phyloP scores from a whole-genome alignment of 2,329 filamentous ascomycete genomes.

The Exophiala sp. region DNA sequence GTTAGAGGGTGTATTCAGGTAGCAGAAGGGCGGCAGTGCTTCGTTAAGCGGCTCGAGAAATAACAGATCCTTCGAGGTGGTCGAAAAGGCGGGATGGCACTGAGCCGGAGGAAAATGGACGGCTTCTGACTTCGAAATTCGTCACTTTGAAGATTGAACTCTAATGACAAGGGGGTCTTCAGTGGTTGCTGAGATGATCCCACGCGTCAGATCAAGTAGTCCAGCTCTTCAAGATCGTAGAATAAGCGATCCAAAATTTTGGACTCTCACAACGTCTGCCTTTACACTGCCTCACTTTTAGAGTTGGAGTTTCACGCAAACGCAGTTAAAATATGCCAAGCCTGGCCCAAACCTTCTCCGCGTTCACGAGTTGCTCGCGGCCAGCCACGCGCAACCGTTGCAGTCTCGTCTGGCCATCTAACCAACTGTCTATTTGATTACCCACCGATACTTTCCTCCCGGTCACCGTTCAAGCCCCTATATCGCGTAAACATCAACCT shows the following conservation, averaged over 20 bases:
- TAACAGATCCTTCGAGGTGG: neutral
- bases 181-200: too few relatives aligned
- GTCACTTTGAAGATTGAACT: too few relatives aligned
- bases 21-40: neutral
- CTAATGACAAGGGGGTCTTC: too few relatives aligned
- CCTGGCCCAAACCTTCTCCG: neutral
- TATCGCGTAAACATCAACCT: neutral
- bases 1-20: neutral
- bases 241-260: neutral
- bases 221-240: neutral
- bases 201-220: too few relatives aligned
- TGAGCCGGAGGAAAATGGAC: too few relatives aligned
- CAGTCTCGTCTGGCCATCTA: neutral
- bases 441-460: too few relatives aligned
- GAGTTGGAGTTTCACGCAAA: neutral
- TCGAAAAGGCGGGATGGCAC: neutral
- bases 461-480: too few relatives aligned
- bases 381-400: neutral
- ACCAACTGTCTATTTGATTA: too few relatives aligned
- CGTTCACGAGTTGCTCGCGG: neutral
- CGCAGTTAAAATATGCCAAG: constrained; percentile 1
- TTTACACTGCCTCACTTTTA: neutral
- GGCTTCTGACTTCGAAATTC: too few relatives aligned
- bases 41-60: too few relatives aligned
- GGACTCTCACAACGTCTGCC: neutral